Evolutionary conservation across 2,329 filamentous ascomycete genomes (phyloP).

Genomic region (Fusarium hostae): DNA sequence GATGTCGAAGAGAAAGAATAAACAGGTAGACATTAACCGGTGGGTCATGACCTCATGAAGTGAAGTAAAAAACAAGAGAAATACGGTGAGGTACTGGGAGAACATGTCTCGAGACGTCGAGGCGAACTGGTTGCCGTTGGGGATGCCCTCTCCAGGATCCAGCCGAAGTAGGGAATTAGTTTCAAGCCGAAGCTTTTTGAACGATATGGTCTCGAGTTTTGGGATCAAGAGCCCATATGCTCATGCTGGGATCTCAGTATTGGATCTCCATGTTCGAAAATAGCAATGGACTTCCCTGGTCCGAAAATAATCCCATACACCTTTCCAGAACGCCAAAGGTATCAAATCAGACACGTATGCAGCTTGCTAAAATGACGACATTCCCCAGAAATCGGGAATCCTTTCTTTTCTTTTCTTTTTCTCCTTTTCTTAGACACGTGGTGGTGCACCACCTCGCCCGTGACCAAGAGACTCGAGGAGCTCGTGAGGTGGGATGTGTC

Average conservation of each 20-base stretch:
- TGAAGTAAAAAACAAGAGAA: conserved; percentile 34
- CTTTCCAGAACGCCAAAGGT: conserved; percentile 53
- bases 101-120: conserved; percentile 10
- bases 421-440: conserved; percentile 57
- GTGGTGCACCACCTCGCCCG: conserved; percentile 60
- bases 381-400: conserved; percentile 17
- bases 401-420: neutral
- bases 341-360: conserved; percentile 44
- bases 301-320: conserved; percentile 41
- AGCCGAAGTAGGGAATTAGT: conserved; percentile 38
- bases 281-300: conserved; percentile 31
- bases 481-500: conserved; percentile 70
- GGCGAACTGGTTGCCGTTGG: conserved; percentile 11
- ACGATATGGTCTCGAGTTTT: conserved; percentile 11
- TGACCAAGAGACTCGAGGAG: conserved; percentile 65
- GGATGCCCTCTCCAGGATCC: conserved; percentile 32
- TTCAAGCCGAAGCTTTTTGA: conserved; percentile 19
- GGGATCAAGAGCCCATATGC: conserved; percentile 16
- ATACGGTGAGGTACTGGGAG: conserved; percentile 21
- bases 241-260: conserved; percentile 25
- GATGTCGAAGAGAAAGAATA: conserved; percentile 35
- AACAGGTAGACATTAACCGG: conserved; percentile 51
- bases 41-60: conserved; percentile 51
- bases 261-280: conserved; percentile 32
- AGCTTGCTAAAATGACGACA: conserved; percentile 45